Base-by-base conservation (phyloP, 129 eudicot genomes). In the Chrysanthemum seticuspe region DNA sequence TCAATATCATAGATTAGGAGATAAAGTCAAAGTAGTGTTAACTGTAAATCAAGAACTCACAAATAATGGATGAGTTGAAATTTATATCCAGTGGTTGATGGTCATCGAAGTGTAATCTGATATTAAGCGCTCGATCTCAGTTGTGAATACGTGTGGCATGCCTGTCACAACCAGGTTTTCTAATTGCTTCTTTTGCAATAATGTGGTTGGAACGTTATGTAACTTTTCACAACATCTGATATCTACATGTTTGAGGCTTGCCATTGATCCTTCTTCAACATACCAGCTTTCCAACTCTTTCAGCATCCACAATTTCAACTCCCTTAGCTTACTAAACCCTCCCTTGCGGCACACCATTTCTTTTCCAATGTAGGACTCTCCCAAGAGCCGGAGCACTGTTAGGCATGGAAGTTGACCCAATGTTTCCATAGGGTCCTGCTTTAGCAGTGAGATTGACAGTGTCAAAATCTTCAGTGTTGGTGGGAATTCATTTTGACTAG, bases 311-410 rank as follows among this genome's bases (percentile, higher is more conserved):
- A 86, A 80, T 72, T 73, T 86, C 55, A 81, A 54, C 14, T 78
- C 78, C 15, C 73, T 56, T 34, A 86, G 86, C 67, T 62, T 72
- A 21, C 15, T 14, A 48, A 86, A 86, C 23, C 81, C 77, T 36
- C 62, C 79, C 27, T 21, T 14, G 18, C 21, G 51, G 67, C 83
- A 87, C 45, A 60, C 62, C 65, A 81, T 81, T 58, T 58, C 34
- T 23, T 62, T 61, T 12, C 92, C 88, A 10, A 53, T 2, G 60
- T 84, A 87, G 1, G 92, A 84, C 4, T 81, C 68, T 15, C 86
- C 86, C 73, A 87, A 76, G 6, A 87, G 86, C 73, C 88, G 76
- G 76, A 87, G 92, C 14, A 84, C 88, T 2, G 67, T 78, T 34
- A 87, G 62, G 34, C 74, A 59, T 0, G 71, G 67, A 56, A 87